These are phyloP conservation scores for Fusarium subtropicale DNA, from an alignment of 2,329 filamentous ascomycete genomes.

Conservation along the genomic window DNA sequence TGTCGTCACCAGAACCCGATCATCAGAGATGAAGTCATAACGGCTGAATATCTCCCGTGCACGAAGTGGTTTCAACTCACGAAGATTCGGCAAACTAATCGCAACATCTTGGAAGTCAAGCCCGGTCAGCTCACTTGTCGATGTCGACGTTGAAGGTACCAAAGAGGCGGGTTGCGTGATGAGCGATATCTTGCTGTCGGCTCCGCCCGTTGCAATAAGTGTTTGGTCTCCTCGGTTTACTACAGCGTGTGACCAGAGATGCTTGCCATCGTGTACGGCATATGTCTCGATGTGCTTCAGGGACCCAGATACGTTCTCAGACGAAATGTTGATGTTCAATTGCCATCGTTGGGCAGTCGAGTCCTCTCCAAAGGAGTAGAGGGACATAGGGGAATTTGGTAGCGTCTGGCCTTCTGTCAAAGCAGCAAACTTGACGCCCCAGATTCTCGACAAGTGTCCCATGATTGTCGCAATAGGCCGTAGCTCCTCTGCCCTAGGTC, in stretches of 20 bases:
- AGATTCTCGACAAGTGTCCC: slow-evolving; percentile 91
- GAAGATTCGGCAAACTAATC: slow-evolving; percentile 22
- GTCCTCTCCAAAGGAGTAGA: slow-evolving; percentile 89
- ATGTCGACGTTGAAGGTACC: neutral
- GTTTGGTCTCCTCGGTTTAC: slow-evolving; percentile 48
- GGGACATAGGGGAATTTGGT: slow-evolving; percentile 52
- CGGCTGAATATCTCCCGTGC: slow-evolving; percentile 65
- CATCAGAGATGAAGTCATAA: slow-evolving; percentile 71
- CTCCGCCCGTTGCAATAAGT: slow-evolving; percentile 79
- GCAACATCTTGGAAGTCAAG: slow-evolving; percentile 53
- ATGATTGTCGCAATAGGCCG: slow-evolving; percentile 76
- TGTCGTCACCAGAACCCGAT: slow-evolving; percentile 67
- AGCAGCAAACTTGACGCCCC: slow-evolving; percentile 78
- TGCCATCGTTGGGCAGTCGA: slow-evolving; percentile 80
- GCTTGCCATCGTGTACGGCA: slow-evolving; percentile 83
- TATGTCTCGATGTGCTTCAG: slow-evolving; percentile 67
- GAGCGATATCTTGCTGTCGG: slow-evolving; percentile 77
- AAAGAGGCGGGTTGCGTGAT: slow-evolving; percentile 45
- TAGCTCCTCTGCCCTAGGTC: slow-evolving; percentile 25
- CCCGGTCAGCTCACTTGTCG: slow-evolving; percentile 27
- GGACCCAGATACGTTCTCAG: slow-evolving; percentile 29
- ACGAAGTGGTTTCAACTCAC: slow-evolving; percentile 36
- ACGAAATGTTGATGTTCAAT: slow-evolving; percentile 54
- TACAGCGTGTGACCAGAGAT: slow-evolving; percentile 82
- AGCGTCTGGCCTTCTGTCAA: slow-evolving; percentile 36